Evolutionary conservation across 2,329 filamentous ascomycete genomes (phyloP), one percentile per base, ranked within the genome.

Genomic region (Ophiostoma perfectum): DNA sequence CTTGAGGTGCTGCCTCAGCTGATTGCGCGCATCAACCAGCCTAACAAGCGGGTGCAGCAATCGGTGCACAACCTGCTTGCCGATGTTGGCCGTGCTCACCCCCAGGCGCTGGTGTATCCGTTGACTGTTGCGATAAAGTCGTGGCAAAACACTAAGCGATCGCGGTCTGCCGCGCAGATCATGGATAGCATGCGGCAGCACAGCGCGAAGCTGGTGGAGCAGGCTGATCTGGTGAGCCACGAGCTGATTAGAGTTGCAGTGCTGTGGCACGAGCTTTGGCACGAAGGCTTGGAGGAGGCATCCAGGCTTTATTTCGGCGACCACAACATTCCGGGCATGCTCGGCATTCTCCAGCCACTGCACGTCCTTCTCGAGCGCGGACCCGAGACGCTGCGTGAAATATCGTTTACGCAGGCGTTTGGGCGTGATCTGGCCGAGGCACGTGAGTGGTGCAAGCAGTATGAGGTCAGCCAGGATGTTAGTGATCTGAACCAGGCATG

Each of bases 181-280:
- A 97, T 99, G 93, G 93, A 98, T 71, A 96, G 90, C 75, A 97
- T 99, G 92, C 90, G 93, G 52, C 90, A 94, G 73, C 96, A 99
- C 77, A 98, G 93, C 76, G 89, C 92, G 27, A 90, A 88, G 74
- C 85, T 99, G 47, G 95, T 99, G 8, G 92, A 97, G 72, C 95
- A 99, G 78, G 95, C 95, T 47, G 94, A 97, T 76, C 84, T 93
- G 64, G 93, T 99, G 73, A 98, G 94, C 77, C 91, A 95, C 75
- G 96, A 99, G 77, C 86, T 99, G 68, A 98, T 99, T 75, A 89
- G 95, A 66, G 96, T 99, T 70, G 95, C 95, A 16, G 94, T 99
- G 1, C 79, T 99, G 38, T 99, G 96, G 96, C 95, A 99, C 76
- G 95, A 99, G 75, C 90, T 96, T 72, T 99, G 95, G 95, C 95